Base-by-base conservation (phyloP, 192 early-diverging fungal species). In the Rhizophagus clarus region DNA sequence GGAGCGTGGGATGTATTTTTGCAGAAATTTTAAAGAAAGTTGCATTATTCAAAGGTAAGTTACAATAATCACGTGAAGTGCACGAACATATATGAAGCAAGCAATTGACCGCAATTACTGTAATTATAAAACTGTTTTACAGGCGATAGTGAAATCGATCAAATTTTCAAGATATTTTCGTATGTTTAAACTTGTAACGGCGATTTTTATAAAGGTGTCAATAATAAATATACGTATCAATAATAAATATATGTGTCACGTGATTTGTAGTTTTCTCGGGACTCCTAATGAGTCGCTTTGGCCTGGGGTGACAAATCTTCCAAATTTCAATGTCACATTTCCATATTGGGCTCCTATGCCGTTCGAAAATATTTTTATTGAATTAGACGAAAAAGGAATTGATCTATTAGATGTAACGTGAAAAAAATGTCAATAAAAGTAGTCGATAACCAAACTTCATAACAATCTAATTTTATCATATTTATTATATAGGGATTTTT, bases 1-100 rank as follows among this genome's bases (percentile, higher is more conserved):
- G 98, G 98, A 94, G 92, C 70, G 91, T 97, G 63, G 98, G 96
- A 1, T 98, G 97, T 83, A 97, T 99, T 79, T 94, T 99, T 89
- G 96, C 96, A 40, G 98, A 99, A 86, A 95, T 99, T 95, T 87
- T 89, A 40, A 83, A 85, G 47, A 87, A 92, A 51, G 83, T 83
- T 22, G 94, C 98, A 2, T 82, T 98, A 60, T 98, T 99, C 75
- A 95, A 97, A 42, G 96, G 95, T 86, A 89, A 51, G 11, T 4
- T 62, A 66, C 8, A 3, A 7, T 32, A 17, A 28, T 32, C 47
- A 74, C 73, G 73, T 74, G 72, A 31, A 34, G 73, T 74, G 72
- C 20, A 34, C 20, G 15, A 26, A 26, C 42, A n/a, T 72, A 34
- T 40, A 3, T 47, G 32, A 9, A 2, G 28, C 2, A 40, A 17